A percentile compares a stretch with the other conserved stretches of the same genome.
Conservation (phyloP, 352 stramenopile genomes). For the Bremia lactucae region DNA sequence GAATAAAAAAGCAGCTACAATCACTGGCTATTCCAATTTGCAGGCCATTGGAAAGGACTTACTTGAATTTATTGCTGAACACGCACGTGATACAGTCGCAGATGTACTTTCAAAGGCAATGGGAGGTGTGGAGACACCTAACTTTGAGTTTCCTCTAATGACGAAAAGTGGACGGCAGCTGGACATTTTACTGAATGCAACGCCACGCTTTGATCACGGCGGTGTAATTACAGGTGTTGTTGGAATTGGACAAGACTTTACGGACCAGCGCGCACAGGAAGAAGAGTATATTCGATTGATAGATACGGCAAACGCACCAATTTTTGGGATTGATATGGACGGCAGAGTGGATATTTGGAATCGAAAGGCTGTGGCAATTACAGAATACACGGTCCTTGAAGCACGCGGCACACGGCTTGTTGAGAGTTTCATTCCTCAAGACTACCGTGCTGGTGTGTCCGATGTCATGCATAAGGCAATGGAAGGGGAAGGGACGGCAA, state of each 20-base stretch:
- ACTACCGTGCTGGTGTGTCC: constrained; percentile 50
- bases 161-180: constrained; percentile 59
- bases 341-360: constrained; percentile 86
- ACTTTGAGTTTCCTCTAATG: constrained; percentile 81
- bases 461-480: constrained; percentile 56
- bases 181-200: constrained; percentile 76
- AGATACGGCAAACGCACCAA: constrained; percentile 85
- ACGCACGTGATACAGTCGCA: constrained; percentile 54
- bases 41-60: constrained; percentile 80
- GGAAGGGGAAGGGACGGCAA: constrained; percentile 53
- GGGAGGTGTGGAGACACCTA: constrained; percentile 50
- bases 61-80: constrained; percentile 52
- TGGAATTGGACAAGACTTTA: constrained; percentile 76
- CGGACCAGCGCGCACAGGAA: constrained; percentile 73
- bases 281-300: constrained; percentile 82
- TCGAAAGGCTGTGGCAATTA: constrained; percentile 83
- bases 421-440: constrained; percentile 80
- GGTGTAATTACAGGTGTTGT: constrained; percentile 70
- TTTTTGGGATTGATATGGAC: constrained; percentile 83
- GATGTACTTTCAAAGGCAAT: constrained; percentile 59
- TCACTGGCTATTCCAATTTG: constrained; percentile 81
- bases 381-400: constrained; percentile 84
- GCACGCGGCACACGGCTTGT: constrained; percentile 82
- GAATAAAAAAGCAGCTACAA: constrained; percentile 87
- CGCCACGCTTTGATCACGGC: constrained; percentile 54